Conservation (phyloP, 2,329 filamentous ascomycete species). For the Emericellopsis atlantica region DNA sequence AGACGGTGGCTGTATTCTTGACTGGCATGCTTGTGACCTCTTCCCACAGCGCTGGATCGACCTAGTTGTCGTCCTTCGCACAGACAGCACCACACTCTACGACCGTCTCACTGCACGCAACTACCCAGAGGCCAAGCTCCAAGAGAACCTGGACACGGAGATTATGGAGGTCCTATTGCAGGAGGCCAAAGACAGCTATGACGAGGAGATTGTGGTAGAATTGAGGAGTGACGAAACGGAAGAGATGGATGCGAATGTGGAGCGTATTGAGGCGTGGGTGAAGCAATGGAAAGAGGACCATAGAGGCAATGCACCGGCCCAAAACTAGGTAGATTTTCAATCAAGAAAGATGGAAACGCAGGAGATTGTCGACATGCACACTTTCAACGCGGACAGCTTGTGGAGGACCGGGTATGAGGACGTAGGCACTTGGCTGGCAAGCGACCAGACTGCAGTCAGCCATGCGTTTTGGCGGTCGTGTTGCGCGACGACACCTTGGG, state of each 20-base stretch:
- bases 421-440: too few species aligned
- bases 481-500: too few species aligned
- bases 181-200: constrained; percentile 79
- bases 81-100: constrained; percentile 68
- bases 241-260: constrained; percentile 81
- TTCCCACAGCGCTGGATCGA: constrained; percentile 93
- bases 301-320: too few species aligned
- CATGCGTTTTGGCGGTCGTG: too few species aligned
- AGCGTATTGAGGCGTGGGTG: constrained; percentile 72
- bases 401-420: too few species aligned
- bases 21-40: constrained; percentile 96
- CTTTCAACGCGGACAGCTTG: too few species aligned
- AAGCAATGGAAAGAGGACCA: constrained; percentile 64
- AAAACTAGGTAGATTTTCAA: neutral
- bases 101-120: constrained; percentile 70
- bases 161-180: constrained; percentile 93
- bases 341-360: neutral
- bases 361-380: neutral
- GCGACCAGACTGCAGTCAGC: too few species aligned
- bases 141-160: constrained; percentile 93
- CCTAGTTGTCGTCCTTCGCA: constrained; percentile 80
- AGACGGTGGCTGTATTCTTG: constrained; percentile 75
- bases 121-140: constrained; percentile 75
- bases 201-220: constrained; percentile 79
- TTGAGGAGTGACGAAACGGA: constrained; percentile 69